Conservation (phyloP, 345 rosid genomes). For the Ceriops zippeliana region DNA sequence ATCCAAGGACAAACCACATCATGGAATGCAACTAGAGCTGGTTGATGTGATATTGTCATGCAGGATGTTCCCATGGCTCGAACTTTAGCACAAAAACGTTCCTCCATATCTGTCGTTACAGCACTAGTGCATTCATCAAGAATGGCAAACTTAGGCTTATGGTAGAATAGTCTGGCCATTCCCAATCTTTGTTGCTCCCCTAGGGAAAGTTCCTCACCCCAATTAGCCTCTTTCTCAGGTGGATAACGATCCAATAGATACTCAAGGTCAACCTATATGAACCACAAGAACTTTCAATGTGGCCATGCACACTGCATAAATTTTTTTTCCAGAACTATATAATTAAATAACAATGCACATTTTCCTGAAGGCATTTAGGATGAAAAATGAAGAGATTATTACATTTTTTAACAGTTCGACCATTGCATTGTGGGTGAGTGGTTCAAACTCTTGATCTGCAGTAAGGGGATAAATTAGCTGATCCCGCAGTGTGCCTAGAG, state of each 20-base stretch:
- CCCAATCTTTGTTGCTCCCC: conserved; percentile 99
- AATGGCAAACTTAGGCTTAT: conserved; percentile 98
- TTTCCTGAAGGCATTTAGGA: no score
- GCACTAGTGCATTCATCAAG: conserved; percentile 99
- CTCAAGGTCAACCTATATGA: conserved; percentile 81
- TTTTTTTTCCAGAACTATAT: no score
- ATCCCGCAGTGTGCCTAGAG: conserved; percentile 94
- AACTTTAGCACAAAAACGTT: conserved; percentile 92
- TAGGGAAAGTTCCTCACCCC: conserved; percentile 96
- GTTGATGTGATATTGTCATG: conserved; percentile 98
- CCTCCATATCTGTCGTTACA: conserved; percentile 99
- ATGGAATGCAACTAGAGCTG: conserved; percentile 96
- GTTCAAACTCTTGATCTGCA: conserved; percentile 57
- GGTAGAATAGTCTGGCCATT: conserved; percentile 96
- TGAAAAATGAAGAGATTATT: conserved; percentile 19
- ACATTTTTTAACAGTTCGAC: conserved; percentile 90
- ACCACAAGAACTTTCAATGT: conserved; percentile 9
- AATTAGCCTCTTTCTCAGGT: conserved; percentile 78
- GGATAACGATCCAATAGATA: conserved; percentile 91
- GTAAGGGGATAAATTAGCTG: conserved; percentile 98
- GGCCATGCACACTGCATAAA: no score
- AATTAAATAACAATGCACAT: no score
- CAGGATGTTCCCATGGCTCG: conserved; percentile 99
- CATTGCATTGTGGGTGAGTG: conserved; percentile 74
- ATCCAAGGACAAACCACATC: conserved; percentile 89